Percentiles rank a stretch among this genome's conserved stretches.
Evolutionary conservation across 2,329 filamentous ascomycete genomes (phyloP).

Genomic region (Botrytis aclada): DNA sequence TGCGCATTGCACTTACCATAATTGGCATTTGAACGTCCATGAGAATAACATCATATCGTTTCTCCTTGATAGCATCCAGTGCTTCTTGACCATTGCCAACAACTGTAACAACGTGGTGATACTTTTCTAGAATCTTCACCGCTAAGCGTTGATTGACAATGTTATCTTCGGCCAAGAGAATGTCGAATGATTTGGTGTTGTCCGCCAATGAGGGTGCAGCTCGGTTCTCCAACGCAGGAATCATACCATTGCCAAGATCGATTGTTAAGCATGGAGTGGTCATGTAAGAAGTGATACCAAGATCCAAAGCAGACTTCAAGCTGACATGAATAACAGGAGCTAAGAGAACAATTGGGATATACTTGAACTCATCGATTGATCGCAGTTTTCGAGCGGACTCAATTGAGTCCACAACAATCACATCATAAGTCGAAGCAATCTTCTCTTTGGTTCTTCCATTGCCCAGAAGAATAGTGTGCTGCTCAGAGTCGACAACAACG

Average conservation of each 20-base stretch:
- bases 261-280: slow-evolving; percentile 93
- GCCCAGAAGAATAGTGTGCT: slow-evolving; percentile 53
- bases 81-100: slow-evolving; percentile 94
- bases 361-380: slow-evolving; percentile 93
- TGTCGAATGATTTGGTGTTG: slow-evolving; percentile 92
- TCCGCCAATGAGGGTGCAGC: slow-evolving; percentile 89
- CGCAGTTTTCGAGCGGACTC: slow-evolving; percentile 83
- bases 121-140: slow-evolving; percentile 96
- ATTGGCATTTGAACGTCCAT: slow-evolving; percentile 99
- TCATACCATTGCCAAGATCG: slow-evolving; percentile 92
- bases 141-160: slow-evolving; percentile 94
- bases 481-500: slow-evolving; percentile 78
- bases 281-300: slow-evolving; percentile 99
- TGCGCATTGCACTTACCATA: slow-evolving; percentile 63
- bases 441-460: slow-evolving; percentile 48
- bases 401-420: slow-evolving; percentile 92
- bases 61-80: slow-evolving; percentile 85
- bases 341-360: slow-evolving; percentile 90
- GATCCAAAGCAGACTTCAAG: slow-evolving; percentile 87
- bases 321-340: slow-evolving; percentile 87
- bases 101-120: slow-evolving; percentile 87
- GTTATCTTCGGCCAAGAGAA: slow-evolving; percentile 94
- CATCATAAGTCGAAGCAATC: slow-evolving; percentile 65
- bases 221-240: slow-evolving; percentile 89
- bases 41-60: slow-evolving; percentile 91